Evolutionary conservation across 192 early-diverging fungal genomes (phyloP).

Genomic region (Coemansia reversa): DNA sequence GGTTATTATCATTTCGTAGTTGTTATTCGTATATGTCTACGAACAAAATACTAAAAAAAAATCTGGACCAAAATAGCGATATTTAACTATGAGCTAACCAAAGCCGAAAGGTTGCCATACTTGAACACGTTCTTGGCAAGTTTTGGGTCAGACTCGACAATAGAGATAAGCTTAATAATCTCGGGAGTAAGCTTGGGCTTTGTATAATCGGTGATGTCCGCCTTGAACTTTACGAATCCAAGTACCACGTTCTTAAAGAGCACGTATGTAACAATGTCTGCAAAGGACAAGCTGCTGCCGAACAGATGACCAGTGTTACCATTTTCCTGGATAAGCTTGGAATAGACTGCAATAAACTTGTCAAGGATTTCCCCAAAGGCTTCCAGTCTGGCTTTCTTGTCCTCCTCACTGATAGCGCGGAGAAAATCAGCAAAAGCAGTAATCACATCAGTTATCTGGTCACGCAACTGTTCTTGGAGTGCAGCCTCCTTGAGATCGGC

Average conservation of each 20-base stretch:
- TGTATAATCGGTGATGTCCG: slow-evolving; percentile 5
- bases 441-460: slow-evolving; percentile 18
- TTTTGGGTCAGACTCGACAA: slow-evolving; percentile 11
- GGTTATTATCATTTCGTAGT: too few species aligned
- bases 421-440: slow-evolving; percentile 13
- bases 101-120: too few species aligned
- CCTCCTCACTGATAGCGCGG: background rate
- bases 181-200: slow-evolving; percentile 18
- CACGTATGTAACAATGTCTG: slow-evolving; percentile 39
- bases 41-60: too few species aligned
- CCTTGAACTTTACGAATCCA: background rate
- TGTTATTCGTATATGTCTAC: too few species aligned
- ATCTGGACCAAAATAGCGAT: too few species aligned
- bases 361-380: slow-evolving; percentile 14
- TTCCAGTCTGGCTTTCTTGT: background rate
- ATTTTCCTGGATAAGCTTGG: slow-evolving; percentile 45
- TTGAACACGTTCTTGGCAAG: too few species aligned
- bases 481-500: too few species aligned
- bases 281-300: slow-evolving; percentile 47
- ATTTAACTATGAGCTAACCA: too few species aligned
- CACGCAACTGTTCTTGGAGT: too few species aligned
- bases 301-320: slow-evolving; percentile 55
- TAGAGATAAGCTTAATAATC: slow-evolving; percentile 23
- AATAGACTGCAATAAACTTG: slow-evolving; percentile 33
- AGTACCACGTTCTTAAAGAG: slow-evolving; percentile 25